phyloP scores from a whole-genome alignment of 768 basidiomycete species.

The Serendipita sp. region DNA sequence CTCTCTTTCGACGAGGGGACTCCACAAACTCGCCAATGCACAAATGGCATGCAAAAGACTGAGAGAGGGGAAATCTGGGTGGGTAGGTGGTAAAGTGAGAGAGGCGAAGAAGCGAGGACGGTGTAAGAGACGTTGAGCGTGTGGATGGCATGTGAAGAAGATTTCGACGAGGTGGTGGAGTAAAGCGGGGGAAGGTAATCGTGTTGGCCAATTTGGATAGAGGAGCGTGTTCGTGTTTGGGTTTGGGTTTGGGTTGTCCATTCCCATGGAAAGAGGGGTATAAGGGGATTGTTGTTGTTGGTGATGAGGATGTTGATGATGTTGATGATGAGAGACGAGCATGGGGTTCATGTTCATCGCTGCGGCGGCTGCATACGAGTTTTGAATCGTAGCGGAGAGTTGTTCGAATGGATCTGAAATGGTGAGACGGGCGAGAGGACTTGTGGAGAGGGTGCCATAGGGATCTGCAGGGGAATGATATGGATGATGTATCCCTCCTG shows the following conservation, averaged over 20 bases:
- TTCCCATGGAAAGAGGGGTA: constrained; percentile 5
- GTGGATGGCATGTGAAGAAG: constrained; percentile 67
- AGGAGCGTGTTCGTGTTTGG: constrained; percentile 12
- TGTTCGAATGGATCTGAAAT: neutral
- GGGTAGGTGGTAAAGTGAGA: constrained; percentile 46
- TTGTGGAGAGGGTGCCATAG: neutral
- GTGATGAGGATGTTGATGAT: neutral
- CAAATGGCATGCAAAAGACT: constrained; percentile 77
- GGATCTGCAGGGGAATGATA: no score
- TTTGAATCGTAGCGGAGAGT: neutral
- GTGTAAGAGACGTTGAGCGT: constrained; percentile 57
- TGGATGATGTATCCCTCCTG: no score
- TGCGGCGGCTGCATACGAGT: no score
- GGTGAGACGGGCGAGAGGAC: neutral
- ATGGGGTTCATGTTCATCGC: no score
- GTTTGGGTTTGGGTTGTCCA: neutral
- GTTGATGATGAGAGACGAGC: constrained; percentile 5
- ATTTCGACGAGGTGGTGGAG: constrained; percentile 56
- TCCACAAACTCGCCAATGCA: constrained; percentile 62
- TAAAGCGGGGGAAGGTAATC: constrained; percentile 45
- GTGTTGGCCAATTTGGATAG: constrained; percentile 35
- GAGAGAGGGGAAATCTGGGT: constrained; percentile 55
- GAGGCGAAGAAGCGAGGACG: constrained; percentile 45
- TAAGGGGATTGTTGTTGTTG: neutral
- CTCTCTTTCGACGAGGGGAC: constrained; percentile 44